Percentiles rank a stretch among this genome's conserved stretches.
Conservation (phyloP, 257 asterid genomes). For the Solanum piurae region DNA sequence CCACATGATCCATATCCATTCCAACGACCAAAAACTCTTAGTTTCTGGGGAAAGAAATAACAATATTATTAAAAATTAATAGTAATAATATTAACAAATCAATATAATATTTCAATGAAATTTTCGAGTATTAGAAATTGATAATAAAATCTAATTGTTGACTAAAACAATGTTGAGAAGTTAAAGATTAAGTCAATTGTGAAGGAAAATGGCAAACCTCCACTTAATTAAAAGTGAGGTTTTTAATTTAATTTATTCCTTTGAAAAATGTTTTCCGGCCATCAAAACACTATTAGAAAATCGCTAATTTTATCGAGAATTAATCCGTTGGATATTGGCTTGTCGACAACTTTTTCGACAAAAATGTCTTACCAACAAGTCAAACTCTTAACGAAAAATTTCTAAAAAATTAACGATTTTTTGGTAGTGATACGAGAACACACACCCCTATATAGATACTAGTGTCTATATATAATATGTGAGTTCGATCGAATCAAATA, state of each 20-base stretch:
- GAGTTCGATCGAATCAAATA: not conserved
- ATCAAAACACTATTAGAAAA: not conserved
- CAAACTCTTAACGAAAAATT: not conserved
- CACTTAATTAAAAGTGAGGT: not conserved
- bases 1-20: constrained; percentile 45
- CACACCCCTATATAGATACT: not conserved
- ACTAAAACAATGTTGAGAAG: not conserved
- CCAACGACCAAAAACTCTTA: constrained; percentile 32
- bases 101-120: not conserved
- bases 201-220: not conserved
- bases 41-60: constrained; percentile 20
- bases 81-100: not conserved
- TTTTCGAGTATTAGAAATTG: not conserved
- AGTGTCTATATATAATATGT: not conserved
- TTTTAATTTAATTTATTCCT: not conserved
- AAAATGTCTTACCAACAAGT: not conserved
- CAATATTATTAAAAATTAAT: not conserved
- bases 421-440: not conserved
- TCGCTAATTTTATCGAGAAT: not conserved
- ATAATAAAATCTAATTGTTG: not conserved
- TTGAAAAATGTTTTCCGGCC: not conserved
- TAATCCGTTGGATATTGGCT: not conserved
- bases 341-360: not conserved
- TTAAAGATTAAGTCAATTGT: not conserved
- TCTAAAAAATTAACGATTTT: not conserved